These are phyloP conservation scores for Brassica carinata DNA, from an alignment of 345 rosid species.

Conservation along the genomic window DNA sequence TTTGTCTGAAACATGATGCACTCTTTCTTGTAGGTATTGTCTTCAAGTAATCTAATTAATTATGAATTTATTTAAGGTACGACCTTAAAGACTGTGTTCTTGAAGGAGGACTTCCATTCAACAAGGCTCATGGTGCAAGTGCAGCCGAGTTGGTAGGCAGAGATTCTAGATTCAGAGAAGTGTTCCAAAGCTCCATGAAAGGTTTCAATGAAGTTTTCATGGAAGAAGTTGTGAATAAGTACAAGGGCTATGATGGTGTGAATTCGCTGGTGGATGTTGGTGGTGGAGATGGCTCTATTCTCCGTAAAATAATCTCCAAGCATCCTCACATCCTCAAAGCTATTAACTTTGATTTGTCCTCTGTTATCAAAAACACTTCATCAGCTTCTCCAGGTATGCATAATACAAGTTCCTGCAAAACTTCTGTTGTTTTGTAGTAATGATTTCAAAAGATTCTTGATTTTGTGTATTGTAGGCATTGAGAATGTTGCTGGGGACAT, in stretches of 20 bases:
- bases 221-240: constrained; percentile 44
- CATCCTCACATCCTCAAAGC: constrained; percentile 47
- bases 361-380: constrained; percentile 37
- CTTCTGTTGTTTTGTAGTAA: background rate
- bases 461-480: constrained; percentile 38
- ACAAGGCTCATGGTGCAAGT: constrained; percentile 52
- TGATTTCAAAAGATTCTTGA: background rate
- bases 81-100: constrained; percentile 49
- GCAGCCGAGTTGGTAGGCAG: constrained; percentile 35
- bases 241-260: constrained; percentile 50
- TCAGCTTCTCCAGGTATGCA: constrained; percentile 44
- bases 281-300: constrained; percentile 57
- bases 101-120: constrained; percentile 56
- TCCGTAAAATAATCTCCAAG: constrained; percentile 47
- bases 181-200: constrained; percentile 44
- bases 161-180: constrained; percentile 41
- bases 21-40: background rate
- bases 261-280: constrained; percentile 43
- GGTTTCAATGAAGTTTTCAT: constrained; percentile 48
- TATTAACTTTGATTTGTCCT: constrained; percentile 54
- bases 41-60: background rate
- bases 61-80: constrained; percentile 39
- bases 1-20: background rate
- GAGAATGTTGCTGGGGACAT: constrained; percentile 51
- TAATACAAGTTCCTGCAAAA: background rate